phyloP scores from a whole-genome alignment of 805 yeast genomes.

The Torulaspora gathmanii region DNA sequence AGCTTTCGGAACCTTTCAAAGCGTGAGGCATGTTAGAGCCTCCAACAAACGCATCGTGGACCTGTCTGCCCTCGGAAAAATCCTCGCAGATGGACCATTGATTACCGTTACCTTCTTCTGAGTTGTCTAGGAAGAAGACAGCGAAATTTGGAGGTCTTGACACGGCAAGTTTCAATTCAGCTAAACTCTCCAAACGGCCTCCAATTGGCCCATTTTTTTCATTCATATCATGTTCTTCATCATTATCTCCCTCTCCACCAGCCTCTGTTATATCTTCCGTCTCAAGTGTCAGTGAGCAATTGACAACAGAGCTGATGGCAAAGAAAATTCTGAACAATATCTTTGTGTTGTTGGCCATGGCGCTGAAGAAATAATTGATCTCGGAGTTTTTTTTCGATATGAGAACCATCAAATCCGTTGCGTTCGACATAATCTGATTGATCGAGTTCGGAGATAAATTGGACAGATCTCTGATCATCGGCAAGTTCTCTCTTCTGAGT shows the following conservation, averaged over 20 bases:
- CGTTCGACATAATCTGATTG: slow-evolving; percentile 54
- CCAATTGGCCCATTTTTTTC: slow-evolving; percentile 16
- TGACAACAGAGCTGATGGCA: slow-evolving; percentile 56
- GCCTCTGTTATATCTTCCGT: slow-evolving; percentile 30
- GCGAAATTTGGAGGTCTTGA: slow-evolving; percentile 71
- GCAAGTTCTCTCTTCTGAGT: slow-evolving; percentile 36
- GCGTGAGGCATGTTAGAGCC: slow-evolving; percentile 67
- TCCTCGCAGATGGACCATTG: slow-evolving; percentile 67
- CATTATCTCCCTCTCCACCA: slow-evolving; percentile 15
- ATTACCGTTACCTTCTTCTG: slow-evolving; percentile 35
- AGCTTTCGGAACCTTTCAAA: slow-evolving; percentile 51
- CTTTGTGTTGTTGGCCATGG: slow-evolving; percentile 61
- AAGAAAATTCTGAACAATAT: slow-evolving; percentile 69
- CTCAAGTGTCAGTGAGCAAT: slow-evolving; percentile 53
- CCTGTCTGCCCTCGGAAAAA: slow-evolving; percentile 80
- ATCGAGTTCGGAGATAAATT: slow-evolving; percentile 66
- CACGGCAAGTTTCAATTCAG: slow-evolving; percentile 48
- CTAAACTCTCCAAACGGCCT: slow-evolving; percentile 19
- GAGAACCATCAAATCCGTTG: slow-evolving; percentile 67
- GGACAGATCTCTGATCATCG: slow-evolving; percentile 43
- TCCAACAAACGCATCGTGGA: slow-evolving; percentile 58
- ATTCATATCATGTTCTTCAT: slow-evolving; percentile 13
- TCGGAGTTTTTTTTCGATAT: slow-evolving; percentile 66
- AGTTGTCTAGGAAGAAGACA: slow-evolving; percentile 57
- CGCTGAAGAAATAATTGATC: slow-evolving; percentile 73